Conservation (phyloP, 345 rosid genomes). For the Eucalyptus shirleyi region DNA sequence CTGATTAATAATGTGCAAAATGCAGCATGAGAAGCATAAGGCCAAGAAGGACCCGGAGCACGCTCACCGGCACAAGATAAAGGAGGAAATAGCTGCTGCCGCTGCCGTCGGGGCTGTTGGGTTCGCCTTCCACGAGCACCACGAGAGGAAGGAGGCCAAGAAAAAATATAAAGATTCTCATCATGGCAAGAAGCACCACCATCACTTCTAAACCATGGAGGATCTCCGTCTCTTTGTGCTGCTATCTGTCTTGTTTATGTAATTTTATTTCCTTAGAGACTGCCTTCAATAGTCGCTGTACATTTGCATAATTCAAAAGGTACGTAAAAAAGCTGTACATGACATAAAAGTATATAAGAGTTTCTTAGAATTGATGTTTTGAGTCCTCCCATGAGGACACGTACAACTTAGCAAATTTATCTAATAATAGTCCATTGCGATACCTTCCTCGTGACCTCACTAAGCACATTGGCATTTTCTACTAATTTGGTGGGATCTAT, state of each 20-base stretch:
- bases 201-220: not conserved
- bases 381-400: not conserved
- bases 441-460: not conserved
- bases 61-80: conserved; percentile 34
- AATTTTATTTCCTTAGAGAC: not conserved
- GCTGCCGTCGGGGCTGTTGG: conserved; percentile 24
- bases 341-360: not conserved
- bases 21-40: conserved; percentile 19
- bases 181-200: conserved; percentile 23
- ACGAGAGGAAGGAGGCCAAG: conserved; percentile 35
- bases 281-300: not conserved
- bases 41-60: conserved; percentile 34
- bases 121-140: conserved; percentile 38
- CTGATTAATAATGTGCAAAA: not conserved
- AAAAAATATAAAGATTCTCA: conserved; percentile 12
- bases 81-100: conserved; percentile 33
- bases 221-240: not conserved
- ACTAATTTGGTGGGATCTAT: not conserved
- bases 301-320: not conserved
- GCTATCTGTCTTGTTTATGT: not conserved
- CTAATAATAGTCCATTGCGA: not conserved
- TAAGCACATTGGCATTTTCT: not conserved
- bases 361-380: too few relatives aligned
- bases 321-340: not conserved
- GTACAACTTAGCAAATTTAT: not conserved